Evolutionary conservation across 2,329 filamentous ascomycete species (phyloP).

Genomic region (Penicillium brasilianum): DNA sequence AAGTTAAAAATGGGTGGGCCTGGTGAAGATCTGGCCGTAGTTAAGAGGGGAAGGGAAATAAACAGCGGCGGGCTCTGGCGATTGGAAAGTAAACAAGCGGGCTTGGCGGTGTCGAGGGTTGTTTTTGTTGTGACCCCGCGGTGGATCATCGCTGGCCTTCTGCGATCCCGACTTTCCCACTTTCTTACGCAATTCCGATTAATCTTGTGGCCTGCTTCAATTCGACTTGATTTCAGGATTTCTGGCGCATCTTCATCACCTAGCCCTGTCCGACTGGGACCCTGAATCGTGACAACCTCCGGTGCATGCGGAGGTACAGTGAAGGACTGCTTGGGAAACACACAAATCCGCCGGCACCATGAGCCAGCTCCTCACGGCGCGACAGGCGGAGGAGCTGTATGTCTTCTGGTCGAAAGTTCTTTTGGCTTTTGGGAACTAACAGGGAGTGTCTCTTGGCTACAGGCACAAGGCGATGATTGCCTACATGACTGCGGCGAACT

Average conservation of each 20-base stretch:
- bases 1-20: slow-evolving; percentile 7
- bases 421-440: slow-evolving; percentile 17
- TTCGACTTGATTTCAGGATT: neutral
- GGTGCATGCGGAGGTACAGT: slow-evolving; percentile 28
- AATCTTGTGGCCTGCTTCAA: slow-evolving; percentile 1
- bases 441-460: slow-evolving; percentile 26
- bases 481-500: slow-evolving; percentile 76
- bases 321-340: slow-evolving; percentile 22
- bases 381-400: slow-evolving; percentile 89
- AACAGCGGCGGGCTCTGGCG: slow-evolving; percentile 25
- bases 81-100: slow-evolving; percentile 35
- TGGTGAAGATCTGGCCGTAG: neutral
- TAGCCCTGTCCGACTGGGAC: neutral
- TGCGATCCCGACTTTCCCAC: slow-evolving; percentile 11
- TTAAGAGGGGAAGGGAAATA: slow-evolving; percentile 20
- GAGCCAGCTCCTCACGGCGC: slow-evolving; percentile 75
- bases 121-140: slow-evolving; percentile 35
- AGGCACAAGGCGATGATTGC: slow-evolving; percentile 95
- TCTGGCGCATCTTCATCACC: neutral
- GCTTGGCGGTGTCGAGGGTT: slow-evolving; percentile 30
- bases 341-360: slow-evolving; percentile 53
- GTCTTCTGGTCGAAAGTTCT: slow-evolving; percentile 42
- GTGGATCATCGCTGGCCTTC: slow-evolving; percentile 26
- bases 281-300: slow-evolving; percentile 17
- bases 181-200: slow-evolving; percentile 5